Evolutionary conservation across 331 rosid genomes (phyloP).

Genomic region (Acacia pycnantha): DNA sequence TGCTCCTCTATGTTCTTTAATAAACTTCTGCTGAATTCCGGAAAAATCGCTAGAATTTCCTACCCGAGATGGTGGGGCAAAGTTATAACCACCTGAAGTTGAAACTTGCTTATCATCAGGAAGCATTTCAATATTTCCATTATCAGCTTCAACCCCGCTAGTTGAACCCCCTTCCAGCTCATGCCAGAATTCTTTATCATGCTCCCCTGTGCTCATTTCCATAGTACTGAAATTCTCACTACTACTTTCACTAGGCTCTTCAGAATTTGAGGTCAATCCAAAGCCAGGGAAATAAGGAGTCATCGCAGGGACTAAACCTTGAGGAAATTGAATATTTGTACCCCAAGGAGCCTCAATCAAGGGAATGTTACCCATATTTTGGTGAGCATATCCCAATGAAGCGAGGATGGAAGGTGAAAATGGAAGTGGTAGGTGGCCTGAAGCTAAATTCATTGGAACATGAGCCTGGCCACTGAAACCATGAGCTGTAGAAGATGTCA

Average conservation of each 20-base stretch:
- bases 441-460: constrained; percentile 65
- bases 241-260: constrained; percentile 54
- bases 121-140: constrained; percentile 73
- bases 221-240: constrained; percentile 63
- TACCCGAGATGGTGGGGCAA: constrained; percentile 43
- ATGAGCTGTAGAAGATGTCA: constrained; percentile 71
- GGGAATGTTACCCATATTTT: constrained; percentile 77
- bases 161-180: constrained; percentile 77
- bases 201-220: constrained; percentile 56
- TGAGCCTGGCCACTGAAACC: constrained; percentile 73
- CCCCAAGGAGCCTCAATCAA: constrained; percentile 86
- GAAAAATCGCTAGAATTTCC: constrained; percentile 49
- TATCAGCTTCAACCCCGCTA: constrained; percentile 64
- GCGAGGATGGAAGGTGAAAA: constrained; percentile 71
- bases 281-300: constrained; percentile 77
- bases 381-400: constrained; percentile 78
- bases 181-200: constrained; percentile 82
- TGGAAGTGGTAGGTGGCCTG: constrained; percentile 78
- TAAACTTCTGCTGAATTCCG: constrained; percentile 53
- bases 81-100: constrained; percentile 69
- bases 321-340: constrained; percentile 74
- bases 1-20: constrained; percentile 55
- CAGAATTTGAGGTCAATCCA: constrained; percentile 57
- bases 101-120: constrained; percentile 80
- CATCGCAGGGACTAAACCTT: constrained; percentile 72